Evolutionary conservation across 2,329 filamentous ascomycete species (phyloP).

Genomic region (Trichoderma atroviride): DNA sequence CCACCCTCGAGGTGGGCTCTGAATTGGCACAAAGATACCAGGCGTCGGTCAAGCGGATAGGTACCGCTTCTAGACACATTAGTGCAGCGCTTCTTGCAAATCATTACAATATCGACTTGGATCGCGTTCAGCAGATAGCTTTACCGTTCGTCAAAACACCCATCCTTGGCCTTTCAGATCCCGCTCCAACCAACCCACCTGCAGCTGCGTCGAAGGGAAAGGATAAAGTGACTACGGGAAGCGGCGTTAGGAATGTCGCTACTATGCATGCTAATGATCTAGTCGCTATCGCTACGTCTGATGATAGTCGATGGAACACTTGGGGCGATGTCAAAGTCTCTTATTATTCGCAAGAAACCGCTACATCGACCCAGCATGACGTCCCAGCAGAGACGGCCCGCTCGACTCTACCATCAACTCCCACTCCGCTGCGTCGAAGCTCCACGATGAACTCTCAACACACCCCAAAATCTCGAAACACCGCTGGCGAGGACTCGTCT

Average conservation of each 20-base stretch:
- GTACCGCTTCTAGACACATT: conserved; percentile 65
- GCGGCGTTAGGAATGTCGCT: conserved; percentile 51
- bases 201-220: conserved; percentile 71
- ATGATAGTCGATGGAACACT: conserved; percentile 65
- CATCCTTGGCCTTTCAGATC: conserved; percentile 54
- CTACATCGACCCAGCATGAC: conserved; percentile 32
- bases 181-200: conserved; percentile 56
- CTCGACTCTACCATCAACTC: conserved; percentile 64
- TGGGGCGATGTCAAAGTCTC: conserved; percentile 80
- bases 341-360: conserved; percentile 65
- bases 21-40: conserved; percentile 92
- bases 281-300: conserved; percentile 69
- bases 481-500: conserved; percentile 50
- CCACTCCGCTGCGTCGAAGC: conserved; percentile 73
- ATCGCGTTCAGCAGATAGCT: conserved; percentile 82
- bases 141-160: conserved; percentile 78
- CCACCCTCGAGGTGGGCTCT: conserved; percentile 77
- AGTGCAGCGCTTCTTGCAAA: conserved; percentile 76
- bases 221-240: conserved; percentile 59
- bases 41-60: conserved; percentile 77
- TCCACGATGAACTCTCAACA: conserved; percentile 55
- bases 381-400: conserved; percentile 35
- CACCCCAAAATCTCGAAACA: conserved; percentile 45
- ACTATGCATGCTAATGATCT: conserved; percentile 82
- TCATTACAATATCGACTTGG: conserved; percentile 79